Evolutionary conservation across 2,329 filamentous ascomycete species (phyloP).

Genomic region (Colletotrichum sp.): DNA sequence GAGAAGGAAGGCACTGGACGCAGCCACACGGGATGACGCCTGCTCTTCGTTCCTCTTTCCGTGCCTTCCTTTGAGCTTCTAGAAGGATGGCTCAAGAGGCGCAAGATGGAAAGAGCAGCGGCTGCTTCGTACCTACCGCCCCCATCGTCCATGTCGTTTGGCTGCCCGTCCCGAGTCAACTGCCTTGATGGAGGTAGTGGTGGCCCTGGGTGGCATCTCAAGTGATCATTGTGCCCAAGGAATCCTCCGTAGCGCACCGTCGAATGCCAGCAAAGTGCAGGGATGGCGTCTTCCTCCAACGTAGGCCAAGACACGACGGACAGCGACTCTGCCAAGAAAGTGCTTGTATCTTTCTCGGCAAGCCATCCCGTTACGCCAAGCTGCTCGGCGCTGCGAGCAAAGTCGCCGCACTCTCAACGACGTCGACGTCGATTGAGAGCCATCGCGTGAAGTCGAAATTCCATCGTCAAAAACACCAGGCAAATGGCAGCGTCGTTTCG

Average conservation of each 20-base stretch:
- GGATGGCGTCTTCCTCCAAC: neutral
- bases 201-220: neutral
- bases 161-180: neutral
- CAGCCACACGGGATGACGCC: neutral
- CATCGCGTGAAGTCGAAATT: neutral
- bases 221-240: neutral
- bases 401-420: slow-evolving; percentile 16
- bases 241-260: neutral
- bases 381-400: slow-evolving; percentile 19
- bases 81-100: neutral
- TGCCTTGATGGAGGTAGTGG: neutral
- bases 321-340: slow-evolving; percentile 20
- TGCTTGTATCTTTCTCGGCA: slow-evolving; percentile 20
- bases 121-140: neutral
- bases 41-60: neutral
- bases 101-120: neutral
- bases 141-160: neutral
- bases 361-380: slow-evolving; percentile 21
- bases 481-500: neutral
- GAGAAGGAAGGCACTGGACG: neutral
- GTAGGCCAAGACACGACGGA: slow-evolving; percentile 17
- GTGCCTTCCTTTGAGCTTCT: neutral
- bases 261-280: neutral
- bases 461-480: neutral
- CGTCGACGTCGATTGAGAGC: neutral